A percentile compares a stretch with the other conserved stretches of the same genome.
Evolutionary conservation across 352 stramenopile genomes (phyloP).

Genomic region (Phytophthora sojae): DNA sequence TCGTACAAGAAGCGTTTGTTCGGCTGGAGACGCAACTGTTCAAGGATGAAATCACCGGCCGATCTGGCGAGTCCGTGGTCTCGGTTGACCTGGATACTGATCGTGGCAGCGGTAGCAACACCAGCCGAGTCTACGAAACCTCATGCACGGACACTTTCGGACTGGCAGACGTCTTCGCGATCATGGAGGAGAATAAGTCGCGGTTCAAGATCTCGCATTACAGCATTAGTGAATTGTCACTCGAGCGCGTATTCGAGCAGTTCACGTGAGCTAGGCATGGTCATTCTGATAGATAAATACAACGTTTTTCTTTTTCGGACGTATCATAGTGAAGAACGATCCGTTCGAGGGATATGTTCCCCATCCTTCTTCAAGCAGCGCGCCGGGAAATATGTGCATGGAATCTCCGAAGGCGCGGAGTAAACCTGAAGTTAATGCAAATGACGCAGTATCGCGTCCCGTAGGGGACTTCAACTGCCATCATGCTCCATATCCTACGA

Average conservation of each 20-base stretch:
- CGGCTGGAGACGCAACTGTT: conserved; percentile 66
- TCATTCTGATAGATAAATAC: background rate
- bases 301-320: background rate
- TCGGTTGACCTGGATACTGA: conserved; percentile 57
- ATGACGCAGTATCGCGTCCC: too few relatives aligned
- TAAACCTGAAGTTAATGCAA: too few relatives aligned
- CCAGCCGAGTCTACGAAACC: conserved; percentile 73
- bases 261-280: conserved; percentile 65
- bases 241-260: conserved; percentile 95
- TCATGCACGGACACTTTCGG: conserved; percentile 67
- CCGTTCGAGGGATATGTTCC: too few relatives aligned
- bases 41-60: conserved; percentile 45
- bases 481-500: too few relatives aligned
- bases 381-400: too few relatives aligned
- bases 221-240: conserved; percentile 90
- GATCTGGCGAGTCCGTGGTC: conserved; percentile 57
- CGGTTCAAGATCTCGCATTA: conserved; percentile 88
- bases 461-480: too few relatives aligned
- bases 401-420: too few relatives aligned
- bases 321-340: too few relatives aligned
- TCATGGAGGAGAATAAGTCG: conserved; percentile 82
- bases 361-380: too few relatives aligned
- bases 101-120: conserved; percentile 61
- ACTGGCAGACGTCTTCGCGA: conserved; percentile 80
- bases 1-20: conserved; percentile 73